Evolutionary conservation across 129 eudicot genomes (phyloP).

Genomic region (Flaveria trinervia): DNA sequence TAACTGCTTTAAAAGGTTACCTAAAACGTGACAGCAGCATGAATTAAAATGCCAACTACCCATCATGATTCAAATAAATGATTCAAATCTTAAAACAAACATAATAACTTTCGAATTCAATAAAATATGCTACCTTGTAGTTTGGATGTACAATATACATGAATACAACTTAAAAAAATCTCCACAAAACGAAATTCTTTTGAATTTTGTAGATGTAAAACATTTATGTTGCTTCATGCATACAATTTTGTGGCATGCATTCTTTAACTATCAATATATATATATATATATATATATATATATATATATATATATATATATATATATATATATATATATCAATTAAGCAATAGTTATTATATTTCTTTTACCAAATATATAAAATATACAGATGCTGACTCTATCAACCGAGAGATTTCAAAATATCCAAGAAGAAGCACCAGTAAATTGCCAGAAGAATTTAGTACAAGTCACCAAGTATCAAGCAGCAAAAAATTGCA

Average conservation of each 20-base stretch:
- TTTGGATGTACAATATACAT: not conserved
- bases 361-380: not conserved
- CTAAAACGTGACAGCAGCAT: not conserved
- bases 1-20: conserved; percentile 18
- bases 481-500: conserved; percentile 89
- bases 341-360: not conserved
- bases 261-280: too few species aligned
- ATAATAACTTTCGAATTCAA: not conserved
- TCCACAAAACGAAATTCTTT: not conserved
- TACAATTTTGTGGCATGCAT: not conserved
- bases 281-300: too few species aligned
- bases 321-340: too few species aligned
- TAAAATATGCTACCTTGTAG: not conserved
- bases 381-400: conserved; percentile 73
- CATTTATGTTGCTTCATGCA: not conserved
- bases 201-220: not conserved
- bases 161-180: not conserved
- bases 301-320: too few species aligned
- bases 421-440: conserved; percentile 76
- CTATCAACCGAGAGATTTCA: conserved; percentile 72
- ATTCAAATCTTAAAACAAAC: not conserved
- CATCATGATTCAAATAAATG: conserved; percentile 13
- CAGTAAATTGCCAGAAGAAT: conserved; percentile 60
- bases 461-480: conserved; percentile 87
- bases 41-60: conserved; percentile 29